Conservation (phyloP, 2,329 filamentous ascomycete species). For the Alternaria hordeiaustralica region DNA sequence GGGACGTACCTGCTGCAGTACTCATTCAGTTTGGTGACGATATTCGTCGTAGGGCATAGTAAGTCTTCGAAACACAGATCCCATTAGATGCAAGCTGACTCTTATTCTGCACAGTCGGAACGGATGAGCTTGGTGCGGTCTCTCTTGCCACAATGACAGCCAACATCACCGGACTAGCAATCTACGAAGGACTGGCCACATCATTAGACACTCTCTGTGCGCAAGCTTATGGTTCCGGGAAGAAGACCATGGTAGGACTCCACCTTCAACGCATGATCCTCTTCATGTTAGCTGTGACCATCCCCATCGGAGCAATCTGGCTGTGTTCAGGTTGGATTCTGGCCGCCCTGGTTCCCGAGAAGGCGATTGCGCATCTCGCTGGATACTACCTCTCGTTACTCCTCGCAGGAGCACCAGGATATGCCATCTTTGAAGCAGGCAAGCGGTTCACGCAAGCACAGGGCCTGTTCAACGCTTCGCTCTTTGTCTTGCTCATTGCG, state of each 20-base stretch:
- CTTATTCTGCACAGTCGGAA: slow-evolving; percentile 44
- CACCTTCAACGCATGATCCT: slow-evolving; percentile 62
- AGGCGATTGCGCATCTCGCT: slow-evolving; percentile 56
- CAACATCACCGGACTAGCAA: slow-evolving; percentile 60
- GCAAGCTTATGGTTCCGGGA: slow-evolving; percentile 60
- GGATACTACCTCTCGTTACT: slow-evolving; percentile 58
- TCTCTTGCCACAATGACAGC: slow-evolving; percentile 61
- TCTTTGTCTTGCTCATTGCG: slow-evolving; percentile 56
- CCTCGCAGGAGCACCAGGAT: slow-evolving; percentile 60
- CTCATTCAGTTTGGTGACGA: slow-evolving; percentile 59
- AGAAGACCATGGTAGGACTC: slow-evolving; percentile 57
- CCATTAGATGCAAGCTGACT: neutral
- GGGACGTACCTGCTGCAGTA: slow-evolving; percentile 64
- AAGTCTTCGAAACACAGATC: neutral
- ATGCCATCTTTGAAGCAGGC: slow-evolving; percentile 61
- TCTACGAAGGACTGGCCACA: slow-evolving; percentile 61
- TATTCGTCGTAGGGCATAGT: slow-evolving; percentile 59
- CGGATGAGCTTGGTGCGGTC: slow-evolving; percentile 60
- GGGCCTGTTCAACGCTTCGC: slow-evolving; percentile 59
- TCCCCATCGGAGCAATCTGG: slow-evolving; percentile 61
- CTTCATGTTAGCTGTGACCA: slow-evolving; percentile 55
- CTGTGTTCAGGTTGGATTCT: slow-evolving; percentile 57
- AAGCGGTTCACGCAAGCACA: slow-evolving; percentile 64
- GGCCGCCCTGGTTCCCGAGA: slow-evolving; percentile 55
- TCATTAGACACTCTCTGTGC: slow-evolving; percentile 60